Base-by-base conservation (phyloP, 1,139 yeast species). In the Nakaseomyces bracarensis region DNA sequence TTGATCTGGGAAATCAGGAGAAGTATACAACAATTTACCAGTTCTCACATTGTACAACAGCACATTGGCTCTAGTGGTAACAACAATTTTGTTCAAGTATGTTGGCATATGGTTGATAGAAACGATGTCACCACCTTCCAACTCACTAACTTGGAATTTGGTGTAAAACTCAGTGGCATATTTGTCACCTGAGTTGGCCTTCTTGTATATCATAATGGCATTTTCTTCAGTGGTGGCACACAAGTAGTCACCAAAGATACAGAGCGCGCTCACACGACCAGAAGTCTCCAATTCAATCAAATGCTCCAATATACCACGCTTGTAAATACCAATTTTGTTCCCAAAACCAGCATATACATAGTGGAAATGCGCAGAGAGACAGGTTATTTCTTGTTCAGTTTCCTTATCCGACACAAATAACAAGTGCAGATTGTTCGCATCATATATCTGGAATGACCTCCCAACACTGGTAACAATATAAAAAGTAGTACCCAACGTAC, bases 391-490 rank as follows among this genome's bases (percentile, higher is more conserved):
- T 9, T 75, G 59, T 0, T 81, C 73, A 0, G 95, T 80, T 58
- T 84, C 93, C 23, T 74, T 74, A 50, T 79, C 85, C 1, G 96
- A 85, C 9, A 91, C 95, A 65, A 91, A 93, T 29, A 91, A 67
- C 50, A 91, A 69, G 54, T 85, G 94, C 49, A 91, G 70, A 4
- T 85, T 86, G 34, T 91, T 77, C 13, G 95, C 95, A 66, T 91
- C 98, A 57, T 84, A 93, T 29, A 91, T 85, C 62, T 91, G 98
- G 65, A 91, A 86, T 1, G 93, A 75, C 45, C 78, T 72, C 4
- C 96, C 98, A 21, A 91, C 95, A 28, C 86, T 79, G 0, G 98
- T 89, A 10, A 84, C 95, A 38, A 86, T 77, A 54, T 89, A 82
- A 56, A 83, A 89, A 1, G 94, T 79, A 14, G 85, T 74, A 44